Evolutionary conservation across 768 basidiomycete species (phyloP).

Genomic region (Kwoniella sp.): DNA sequence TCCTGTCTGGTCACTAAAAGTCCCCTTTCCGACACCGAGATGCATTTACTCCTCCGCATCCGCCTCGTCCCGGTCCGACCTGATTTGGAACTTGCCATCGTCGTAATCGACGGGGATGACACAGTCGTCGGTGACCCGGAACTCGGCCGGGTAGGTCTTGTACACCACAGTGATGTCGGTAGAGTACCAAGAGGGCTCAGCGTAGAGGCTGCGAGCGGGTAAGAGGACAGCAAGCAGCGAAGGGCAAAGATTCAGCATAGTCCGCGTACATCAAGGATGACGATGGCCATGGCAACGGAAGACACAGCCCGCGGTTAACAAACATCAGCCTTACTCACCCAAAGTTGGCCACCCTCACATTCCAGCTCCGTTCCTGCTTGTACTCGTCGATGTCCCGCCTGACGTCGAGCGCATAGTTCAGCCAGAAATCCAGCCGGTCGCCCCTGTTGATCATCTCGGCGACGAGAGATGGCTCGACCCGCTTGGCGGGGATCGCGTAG

Average conservation of each 20-base stretch:
- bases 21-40: too few species aligned
- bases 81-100: background rate
- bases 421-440: background rate
- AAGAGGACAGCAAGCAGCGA: background rate
- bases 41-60: background rate
- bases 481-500: background rate
- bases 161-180: background rate
- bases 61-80: background rate
- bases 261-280: too few species aligned
- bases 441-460: background rate
- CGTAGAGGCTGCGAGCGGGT: background rate
- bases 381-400: background rate
- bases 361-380: background rate
- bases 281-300: too few species aligned
- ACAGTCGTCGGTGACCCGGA: background rate
- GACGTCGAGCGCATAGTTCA: background rate
- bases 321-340: background rate
- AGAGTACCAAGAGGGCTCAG: background rate
- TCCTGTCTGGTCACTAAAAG: too few species aligned
- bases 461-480: background rate
- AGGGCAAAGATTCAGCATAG: background rate
- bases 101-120: background rate
- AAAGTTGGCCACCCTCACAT: background rate
- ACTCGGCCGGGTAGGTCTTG: background rate
- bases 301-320: too few species aligned